Base-by-base conservation (phyloP, 73 alveolate species). In the Symbiodinium pilosum region DNA sequence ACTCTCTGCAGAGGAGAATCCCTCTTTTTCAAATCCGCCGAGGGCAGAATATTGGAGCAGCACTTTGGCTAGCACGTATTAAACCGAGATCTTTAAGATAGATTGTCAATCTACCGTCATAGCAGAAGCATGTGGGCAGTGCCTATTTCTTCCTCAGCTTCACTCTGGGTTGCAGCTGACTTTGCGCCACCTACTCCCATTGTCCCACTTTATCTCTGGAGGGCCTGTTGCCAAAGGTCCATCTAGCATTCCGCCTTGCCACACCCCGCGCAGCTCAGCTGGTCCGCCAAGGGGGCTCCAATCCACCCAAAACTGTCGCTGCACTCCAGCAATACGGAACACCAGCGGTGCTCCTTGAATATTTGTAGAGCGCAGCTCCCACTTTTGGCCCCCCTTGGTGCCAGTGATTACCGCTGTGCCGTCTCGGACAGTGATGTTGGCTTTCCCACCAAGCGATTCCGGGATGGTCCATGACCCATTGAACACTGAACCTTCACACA, bases 191-290 rank as follows among this genome's bases (percentile, higher is more conserved):
- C 97, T 83, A 52, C 97, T 91, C 52, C 88, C 88, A 40, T 91
- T 77, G 54, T 91, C 97, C 97, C 97, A 91, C 11, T 30, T 85
- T 40, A 91, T 91, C 52, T 91, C 97, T 16, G 97, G 97, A 12
- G 97, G 97, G 18, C 97, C 97, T 26, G 97, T 91, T 24, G 97
- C 97, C 81, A 91, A 91, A 18, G 97, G 97, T 28, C 97, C 97
- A 32, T 91, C 97, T 81, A 91, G 14, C 42, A 91, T 91, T 30
- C 97, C 97, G 30, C 95, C 97, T 69, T 91, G 97, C 97, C 97
- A 91, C 36, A 91, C 97, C 52, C 97, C 97, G 18, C 97, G 97
- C 83, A 91, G 54, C 88, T 91, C 97, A 12, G 40, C 18, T 20
- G 88, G 88, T 24, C 97, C 97, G 3, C 97, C 97, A 52, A 91